Evolutionary conservation across 768 basidiomycete genomes (phyloP).

Genomic region (Amylocystis lapponica): DNA sequence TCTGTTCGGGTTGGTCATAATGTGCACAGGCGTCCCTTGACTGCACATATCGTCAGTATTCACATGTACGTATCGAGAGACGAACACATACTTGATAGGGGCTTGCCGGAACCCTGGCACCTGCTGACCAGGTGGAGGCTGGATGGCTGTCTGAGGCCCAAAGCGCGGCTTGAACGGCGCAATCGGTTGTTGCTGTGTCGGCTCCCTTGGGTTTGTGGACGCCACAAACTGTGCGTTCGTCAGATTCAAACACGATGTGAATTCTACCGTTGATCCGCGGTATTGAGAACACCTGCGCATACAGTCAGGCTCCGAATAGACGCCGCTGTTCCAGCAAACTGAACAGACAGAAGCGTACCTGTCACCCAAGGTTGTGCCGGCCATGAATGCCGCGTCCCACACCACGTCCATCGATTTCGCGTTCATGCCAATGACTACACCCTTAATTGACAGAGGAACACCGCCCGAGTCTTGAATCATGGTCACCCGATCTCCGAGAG

Average conservation of each 20-base stretch:
- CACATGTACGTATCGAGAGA: neutral
- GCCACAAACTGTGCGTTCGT: slow-evolving; percentile 81
- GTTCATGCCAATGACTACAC: slow-evolving; percentile 88
- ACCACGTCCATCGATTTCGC: slow-evolving; percentile 88
- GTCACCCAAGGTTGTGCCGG: slow-evolving; percentile 80
- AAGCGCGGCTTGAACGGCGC: slow-evolving; percentile 60
- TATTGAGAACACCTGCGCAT: slow-evolving; percentile 76
- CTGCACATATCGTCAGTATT: slow-evolving; percentile 9
- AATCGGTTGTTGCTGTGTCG: slow-evolving; percentile 38
- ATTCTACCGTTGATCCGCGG: slow-evolving; percentile 84
- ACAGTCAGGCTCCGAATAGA: slow-evolving; percentile 3
- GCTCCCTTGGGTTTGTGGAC: slow-evolving; percentile 58
- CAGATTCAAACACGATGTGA: slow-evolving; percentile 86
- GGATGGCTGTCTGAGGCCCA: slow-evolving; percentile 61
- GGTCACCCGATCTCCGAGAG: slow-evolving; percentile 87
- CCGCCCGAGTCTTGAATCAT: slow-evolving; percentile 96
- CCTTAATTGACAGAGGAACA: slow-evolving; percentile 87
- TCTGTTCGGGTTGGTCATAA: slow-evolving; percentile 75
- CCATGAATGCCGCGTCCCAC: slow-evolving; percentile 96
- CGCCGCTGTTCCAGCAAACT: neutral
- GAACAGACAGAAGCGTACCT: slow-evolving; percentile 55
- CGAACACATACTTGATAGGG: slow-evolving; percentile 30
- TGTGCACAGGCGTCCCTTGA: slow-evolving; percentile 45
- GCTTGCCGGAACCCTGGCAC: slow-evolving; percentile 66
- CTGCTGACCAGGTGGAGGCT: slow-evolving; percentile 46